Percentiles rank a stretch among this genome's conserved stretches.
Evolutionary conservation across 2,329 filamentous ascomycete species (phyloP).

Genomic region (Verticillium alfalfae): DNA sequence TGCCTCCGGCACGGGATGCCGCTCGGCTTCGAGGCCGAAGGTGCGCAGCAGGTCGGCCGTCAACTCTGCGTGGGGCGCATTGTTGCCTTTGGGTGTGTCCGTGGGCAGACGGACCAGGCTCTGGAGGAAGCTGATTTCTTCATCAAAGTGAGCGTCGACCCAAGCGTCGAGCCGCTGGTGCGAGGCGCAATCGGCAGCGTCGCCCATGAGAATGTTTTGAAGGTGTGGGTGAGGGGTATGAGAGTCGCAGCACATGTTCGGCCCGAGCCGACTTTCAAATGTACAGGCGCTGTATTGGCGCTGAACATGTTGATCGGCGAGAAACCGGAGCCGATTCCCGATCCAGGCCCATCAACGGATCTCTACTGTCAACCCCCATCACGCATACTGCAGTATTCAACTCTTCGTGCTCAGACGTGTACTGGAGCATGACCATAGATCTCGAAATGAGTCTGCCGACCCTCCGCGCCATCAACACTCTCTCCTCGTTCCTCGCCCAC

Average conservation of each 20-base stretch:
- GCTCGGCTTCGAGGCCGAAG: slow-evolving; percentile 7
- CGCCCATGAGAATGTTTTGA: background rate
- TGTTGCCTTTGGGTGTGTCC: slow-evolving; percentile 6
- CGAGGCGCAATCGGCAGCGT: background rate
- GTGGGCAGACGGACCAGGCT: slow-evolving; percentile 4
- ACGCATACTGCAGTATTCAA: too few relatives aligned
- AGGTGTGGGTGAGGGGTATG: background rate
- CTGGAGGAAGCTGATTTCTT: slow-evolving; percentile 6
- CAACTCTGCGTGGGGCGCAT: slow-evolving; percentile 7
- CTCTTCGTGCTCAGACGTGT: too few relatives aligned
- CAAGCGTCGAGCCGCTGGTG: slow-evolving; percentile 6
- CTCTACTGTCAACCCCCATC: background rate
- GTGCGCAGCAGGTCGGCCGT: slow-evolving; percentile 1
- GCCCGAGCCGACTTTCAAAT: too few relatives aligned
- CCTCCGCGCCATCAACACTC: slow-evolving; percentile 1
- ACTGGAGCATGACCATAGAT: too few relatives aligned
- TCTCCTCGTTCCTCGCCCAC: slow-evolving; percentile 5
- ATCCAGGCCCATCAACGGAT: background rate
- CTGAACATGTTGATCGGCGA: too few relatives aligned
- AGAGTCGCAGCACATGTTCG: too few relatives aligned
- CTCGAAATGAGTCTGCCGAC: too few relatives aligned
- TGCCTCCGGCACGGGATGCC: slow-evolving; percentile 5
- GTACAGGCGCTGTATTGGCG: too few relatives aligned
- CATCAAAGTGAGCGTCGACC: slow-evolving; percentile 7
- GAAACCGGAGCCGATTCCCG: too few relatives aligned